phyloP scores from a whole-genome alignment of 805 yeast species.

The Myxozyma melibiosi region DNA sequence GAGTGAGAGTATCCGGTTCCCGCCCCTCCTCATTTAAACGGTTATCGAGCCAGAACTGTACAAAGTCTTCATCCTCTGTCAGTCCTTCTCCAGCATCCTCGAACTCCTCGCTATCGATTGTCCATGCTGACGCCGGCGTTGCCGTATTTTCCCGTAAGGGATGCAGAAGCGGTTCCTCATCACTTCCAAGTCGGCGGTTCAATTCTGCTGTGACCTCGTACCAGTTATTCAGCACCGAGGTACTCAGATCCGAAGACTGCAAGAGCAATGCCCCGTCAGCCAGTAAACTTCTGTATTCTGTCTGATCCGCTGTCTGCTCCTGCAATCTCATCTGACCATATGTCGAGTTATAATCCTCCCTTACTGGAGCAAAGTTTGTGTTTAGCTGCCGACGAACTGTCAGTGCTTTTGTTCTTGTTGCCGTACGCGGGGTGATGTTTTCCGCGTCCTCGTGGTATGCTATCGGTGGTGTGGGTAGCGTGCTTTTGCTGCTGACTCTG shows the following conservation, averaged over 20 bases:
- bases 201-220: background rate
- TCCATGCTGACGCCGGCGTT: no score
- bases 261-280: conserved; percentile 3
- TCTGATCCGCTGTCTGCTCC: background rate
- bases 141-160: no score
- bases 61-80: no score
- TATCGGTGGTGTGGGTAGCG: conserved; percentile 1
- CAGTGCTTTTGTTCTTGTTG: background rate
- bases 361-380: conserved; percentile 3
- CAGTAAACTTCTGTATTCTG: background rate
- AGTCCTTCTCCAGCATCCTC: no score
- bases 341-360: conserved; percentile 1
- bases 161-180: background rate
- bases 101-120: no score
- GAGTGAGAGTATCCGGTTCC: no score
- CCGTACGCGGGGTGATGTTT: conserved; percentile 6
- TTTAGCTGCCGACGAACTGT: conserved; percentile 5
- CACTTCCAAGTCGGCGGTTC: background rate
- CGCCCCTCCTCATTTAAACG: no score
- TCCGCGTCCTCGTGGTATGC: background rate
- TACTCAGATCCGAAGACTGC: background rate
- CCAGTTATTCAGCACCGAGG: conserved; percentile 3
- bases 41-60: no score
- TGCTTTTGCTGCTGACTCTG: background rate
- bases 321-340: background rate